Base-by-base conservation (phyloP, 306 rosid genomes). In the Corylus heterophylla region DNA sequence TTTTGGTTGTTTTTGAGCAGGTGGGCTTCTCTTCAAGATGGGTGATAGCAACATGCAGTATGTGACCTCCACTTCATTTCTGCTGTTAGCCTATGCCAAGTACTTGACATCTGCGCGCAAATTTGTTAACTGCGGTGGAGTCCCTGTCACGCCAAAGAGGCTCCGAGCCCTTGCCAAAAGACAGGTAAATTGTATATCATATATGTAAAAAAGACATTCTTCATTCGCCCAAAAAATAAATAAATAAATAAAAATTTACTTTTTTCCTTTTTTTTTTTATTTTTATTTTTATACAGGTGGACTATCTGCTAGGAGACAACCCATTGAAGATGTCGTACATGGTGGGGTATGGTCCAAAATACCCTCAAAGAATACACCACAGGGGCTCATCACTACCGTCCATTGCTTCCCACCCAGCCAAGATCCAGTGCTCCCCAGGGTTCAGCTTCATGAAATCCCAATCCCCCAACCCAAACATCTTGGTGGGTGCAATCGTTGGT, bases 11-110 rank as follows among this genome's bases (percentile, higher is more conserved):
- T 76, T 20, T 22, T 18, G 77, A 31, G 74, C 76, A 94, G 98
- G 98, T 69, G 98, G 98, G 44, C 93, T 94, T 74, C 69, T 94
- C 82, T 94, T 90, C 87, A 94, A 90, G 86, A 92, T 92, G 97
- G 63, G 80, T 50, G 98, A 94, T 50, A 84, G 85, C 87, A 94
- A 94, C 79, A 92, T 92, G 97, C 98, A 94, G 49, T 94, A 94
- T 84, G 98, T 94, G 14, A 94, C 98, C 2, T 94, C 98, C 68
- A 88, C 97, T 44, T 92, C 98, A 13, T 94, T 94, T 84, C 71
- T 94, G 47, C 90, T 94, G 77, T 44, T 94, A 51, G 74, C 93
- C 31, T 94, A 94, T 37, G 97, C 98, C 82, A 92, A 94, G 74
- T 94, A 94, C 88, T 80, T 94, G 52, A 90, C 97, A 83, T 79